Percentiles rank a stretch among this genome's conserved stretches.
phyloP scores from a whole-genome alignment of 2,329 filamentous ascomycete genomes.

The Pseudogymnoascus sp. region DNA sequence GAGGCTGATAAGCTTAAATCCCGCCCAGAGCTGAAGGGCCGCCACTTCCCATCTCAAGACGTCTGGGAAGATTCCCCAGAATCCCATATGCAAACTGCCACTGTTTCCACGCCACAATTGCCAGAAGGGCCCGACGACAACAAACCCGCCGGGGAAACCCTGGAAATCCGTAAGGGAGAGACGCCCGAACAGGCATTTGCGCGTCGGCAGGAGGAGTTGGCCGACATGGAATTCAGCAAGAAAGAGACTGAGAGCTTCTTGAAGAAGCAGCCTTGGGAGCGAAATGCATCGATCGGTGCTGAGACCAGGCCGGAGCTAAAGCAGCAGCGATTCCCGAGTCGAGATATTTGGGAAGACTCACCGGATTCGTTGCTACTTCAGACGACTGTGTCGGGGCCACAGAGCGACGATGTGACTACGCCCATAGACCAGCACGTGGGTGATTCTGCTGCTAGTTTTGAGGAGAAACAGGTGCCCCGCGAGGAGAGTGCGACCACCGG shows the following conservation, averaged over 20 bases:
- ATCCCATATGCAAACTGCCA: slow-evolving; percentile 69
- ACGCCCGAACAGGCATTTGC: slow-evolving; percentile 59
- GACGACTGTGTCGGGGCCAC: slow-evolving; percentile 58
- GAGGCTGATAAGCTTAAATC: slow-evolving; percentile 47
- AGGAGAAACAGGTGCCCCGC: slow-evolving; percentile 22
- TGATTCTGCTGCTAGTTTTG: slow-evolving; percentile 24
- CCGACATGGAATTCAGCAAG: slow-evolving; percentile 41
- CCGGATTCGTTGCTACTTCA: slow-evolving; percentile 76
- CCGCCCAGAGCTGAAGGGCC: slow-evolving; percentile 43
- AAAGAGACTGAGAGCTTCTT: slow-evolving; percentile 41
- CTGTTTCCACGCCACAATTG: slow-evolving; percentile 73
- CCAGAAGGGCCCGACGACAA: slow-evolving; percentile 33
- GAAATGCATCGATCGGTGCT: slow-evolving; percentile 40
- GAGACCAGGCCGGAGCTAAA: slow-evolving; percentile 48
- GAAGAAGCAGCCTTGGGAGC: slow-evolving; percentile 41
- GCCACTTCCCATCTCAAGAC: slow-evolving; percentile 87
- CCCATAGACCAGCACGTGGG: slow-evolving; percentile 30
- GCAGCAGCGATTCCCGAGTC: slow-evolving; percentile 71
- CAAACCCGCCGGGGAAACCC: slow-evolving; percentile 6
- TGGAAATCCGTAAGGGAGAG: slow-evolving; percentile 29
- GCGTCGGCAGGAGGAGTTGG: slow-evolving; percentile 56
- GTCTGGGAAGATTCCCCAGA: slow-evolving; percentile 95
- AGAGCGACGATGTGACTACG: slow-evolving; percentile 38
- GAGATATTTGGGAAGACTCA: slow-evolving; percentile 89
- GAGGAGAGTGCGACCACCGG: slow-evolving; percentile 20